Conservation (phyloP, 2,329 filamentous ascomycete genomes). For the Xylaria sp. region DNA sequence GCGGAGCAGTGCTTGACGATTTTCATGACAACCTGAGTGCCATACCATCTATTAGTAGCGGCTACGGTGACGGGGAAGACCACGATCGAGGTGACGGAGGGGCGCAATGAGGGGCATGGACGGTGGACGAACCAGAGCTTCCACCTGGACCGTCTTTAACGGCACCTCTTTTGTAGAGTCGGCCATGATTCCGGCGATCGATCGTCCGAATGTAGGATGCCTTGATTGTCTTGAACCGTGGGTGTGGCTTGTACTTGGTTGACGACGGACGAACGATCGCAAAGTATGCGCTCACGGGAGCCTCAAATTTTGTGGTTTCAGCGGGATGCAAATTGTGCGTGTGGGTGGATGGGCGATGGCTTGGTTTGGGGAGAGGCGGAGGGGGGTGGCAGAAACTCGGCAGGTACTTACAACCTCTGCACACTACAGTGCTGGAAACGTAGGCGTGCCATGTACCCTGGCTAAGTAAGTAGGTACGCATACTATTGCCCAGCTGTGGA, state of each 20-base stretch:
- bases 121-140: constrained; percentile 80
- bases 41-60: constrained; percentile 36
- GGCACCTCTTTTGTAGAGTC: constrained; percentile 73
- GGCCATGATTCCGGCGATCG: constrained; percentile 60
- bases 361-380: constrained; percentile 37
- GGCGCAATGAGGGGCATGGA: constrained; percentile 46
- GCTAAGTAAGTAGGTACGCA: neutral
- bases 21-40: constrained; percentile 87
- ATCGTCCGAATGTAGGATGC: constrained; percentile 7
- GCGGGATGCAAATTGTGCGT: constrained; percentile 48
- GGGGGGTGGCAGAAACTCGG: constrained; percentile 39
- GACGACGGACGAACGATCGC: constrained; percentile 37
- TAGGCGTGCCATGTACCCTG: neutral
- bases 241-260: constrained; percentile 29
- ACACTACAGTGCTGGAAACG: neutral
- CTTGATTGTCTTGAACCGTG: constrained; percentile 16
- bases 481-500: neutral
- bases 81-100: constrained; percentile 36
- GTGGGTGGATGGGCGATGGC: constrained; percentile 30
- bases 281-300: constrained; percentile 34
- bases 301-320: constrained; percentile 48
- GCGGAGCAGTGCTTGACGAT: constrained; percentile 95
- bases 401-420: too few relatives aligned
- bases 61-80: constrained; percentile 11
- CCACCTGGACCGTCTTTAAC: constrained; percentile 90